Evolutionary conservation across 345 rosid species (phyloP).

Genomic region (Eucalyptus leucophloia): DNA sequence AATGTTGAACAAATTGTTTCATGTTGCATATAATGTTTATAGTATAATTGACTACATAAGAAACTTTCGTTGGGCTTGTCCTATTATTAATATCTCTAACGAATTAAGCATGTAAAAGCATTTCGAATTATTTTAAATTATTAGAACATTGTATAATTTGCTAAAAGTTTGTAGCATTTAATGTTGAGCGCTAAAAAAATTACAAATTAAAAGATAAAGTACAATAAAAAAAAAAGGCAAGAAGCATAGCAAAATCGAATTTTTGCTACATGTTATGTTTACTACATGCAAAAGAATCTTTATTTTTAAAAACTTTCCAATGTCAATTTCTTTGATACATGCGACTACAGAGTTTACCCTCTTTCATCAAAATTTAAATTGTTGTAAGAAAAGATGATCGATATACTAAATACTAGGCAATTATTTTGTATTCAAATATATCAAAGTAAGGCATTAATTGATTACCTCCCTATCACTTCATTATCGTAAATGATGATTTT

Average conservation of each 20-base stretch:
- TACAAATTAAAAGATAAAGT: background rate
- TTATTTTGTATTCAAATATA: background rate
- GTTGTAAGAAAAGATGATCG: background rate
- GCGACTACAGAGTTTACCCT: background rate
- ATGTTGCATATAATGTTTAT: background rate
- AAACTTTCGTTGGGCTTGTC: background rate
- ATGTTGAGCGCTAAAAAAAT: background rate
- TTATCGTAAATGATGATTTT: background rate
- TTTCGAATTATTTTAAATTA: background rate
- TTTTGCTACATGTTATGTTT: background rate
- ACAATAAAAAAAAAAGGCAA: background rate
- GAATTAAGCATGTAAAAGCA: background rate
- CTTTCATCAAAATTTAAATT: background rate
- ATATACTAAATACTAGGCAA: background rate
- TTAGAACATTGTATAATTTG: background rate
- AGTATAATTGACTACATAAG: background rate
- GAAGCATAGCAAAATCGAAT: background rate
- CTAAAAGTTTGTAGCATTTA: background rate
- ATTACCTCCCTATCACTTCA: background rate
- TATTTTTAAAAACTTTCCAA: no score
- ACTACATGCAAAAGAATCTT: background rate
- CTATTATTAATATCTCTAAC: background rate
- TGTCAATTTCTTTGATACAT: no score
- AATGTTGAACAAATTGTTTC: background rate
- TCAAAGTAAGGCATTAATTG: background rate